Conservation (phyloP, 306 rosid genomes). For the Prunus armeniaca region DNA sequence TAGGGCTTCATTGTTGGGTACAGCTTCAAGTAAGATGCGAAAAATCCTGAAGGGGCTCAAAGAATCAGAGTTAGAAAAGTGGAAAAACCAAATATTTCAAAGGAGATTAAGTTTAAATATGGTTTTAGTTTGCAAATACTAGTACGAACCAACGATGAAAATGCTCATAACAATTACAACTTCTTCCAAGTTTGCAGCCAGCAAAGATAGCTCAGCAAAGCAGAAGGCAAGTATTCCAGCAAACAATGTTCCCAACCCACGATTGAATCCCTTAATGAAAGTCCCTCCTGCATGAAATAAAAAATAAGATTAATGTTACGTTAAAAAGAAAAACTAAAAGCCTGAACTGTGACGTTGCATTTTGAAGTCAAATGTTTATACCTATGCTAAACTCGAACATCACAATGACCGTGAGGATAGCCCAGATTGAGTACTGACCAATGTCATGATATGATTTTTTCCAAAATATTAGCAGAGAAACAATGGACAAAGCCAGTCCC, state of each 20-base stretch:
- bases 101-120: neutral
- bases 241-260: slow-evolving; percentile 62
- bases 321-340: neutral
- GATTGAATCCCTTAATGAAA: slow-evolving; percentile 66
- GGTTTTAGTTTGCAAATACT: neutral
- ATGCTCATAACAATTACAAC: slow-evolving; percentile 41
- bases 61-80: neutral
- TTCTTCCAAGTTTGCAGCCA: slow-evolving; percentile 40
- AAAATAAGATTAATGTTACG: neutral
- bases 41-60: slow-evolving; percentile 34
- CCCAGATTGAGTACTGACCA: slow-evolving; percentile 61
- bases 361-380: slow-evolving; percentile 1
- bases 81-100: neutral
- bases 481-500: slow-evolving; percentile 53
- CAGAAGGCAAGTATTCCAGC: slow-evolving; percentile 63
- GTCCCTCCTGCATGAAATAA: slow-evolving; percentile 50
- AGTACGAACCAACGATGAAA: slow-evolving; percentile 50
- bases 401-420: slow-evolving; percentile 68
- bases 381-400: slow-evolving; percentile 77
- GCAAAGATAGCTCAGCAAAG: slow-evolving; percentile 38
- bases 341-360: neutral
- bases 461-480: slow-evolving; percentile 47
- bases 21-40: slow-evolving; percentile 41
- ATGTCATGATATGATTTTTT: slow-evolving; percentile 29
- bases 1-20: slow-evolving; percentile 67